A percentile compares a stretch with the other conserved stretches of the same genome.
phyloP scores from a whole-genome alignment of 257 asterid genomes.

The Nicotiana otophora region DNA sequence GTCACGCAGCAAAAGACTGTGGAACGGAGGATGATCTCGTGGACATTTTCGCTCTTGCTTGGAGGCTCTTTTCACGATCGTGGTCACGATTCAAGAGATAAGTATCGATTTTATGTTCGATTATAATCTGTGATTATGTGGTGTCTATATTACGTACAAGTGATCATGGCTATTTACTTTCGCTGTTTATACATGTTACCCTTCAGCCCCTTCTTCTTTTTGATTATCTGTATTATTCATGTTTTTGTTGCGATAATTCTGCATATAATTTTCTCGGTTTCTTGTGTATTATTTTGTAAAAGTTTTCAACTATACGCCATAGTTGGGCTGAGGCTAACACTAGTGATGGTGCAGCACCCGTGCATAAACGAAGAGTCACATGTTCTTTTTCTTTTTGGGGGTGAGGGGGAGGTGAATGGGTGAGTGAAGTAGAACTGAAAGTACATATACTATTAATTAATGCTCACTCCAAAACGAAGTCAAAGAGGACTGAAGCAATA shows the following conservation, averaged over 20 bases:
- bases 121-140: too few relatives aligned
- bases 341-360: not conserved
- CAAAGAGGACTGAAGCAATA: not conserved
- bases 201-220: not conserved
- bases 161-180: too few relatives aligned
- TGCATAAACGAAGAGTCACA: not conserved
- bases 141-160: too few relatives aligned
- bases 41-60: too few relatives aligned
- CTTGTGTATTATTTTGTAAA: not conserved
- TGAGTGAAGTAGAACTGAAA: not conserved
- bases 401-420: too few relatives aligned
- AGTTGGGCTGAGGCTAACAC: not conserved
- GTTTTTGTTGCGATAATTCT: not conserved
- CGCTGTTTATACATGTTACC: too few relatives aligned
- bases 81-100: too few relatives aligned
- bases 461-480: not conserved
- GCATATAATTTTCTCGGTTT: not conserved
- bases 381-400: not conserved
- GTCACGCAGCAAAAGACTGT: too few relatives aligned
- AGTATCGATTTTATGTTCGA: too few relatives aligned
- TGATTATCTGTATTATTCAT: not conserved
- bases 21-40: too few relatives aligned
- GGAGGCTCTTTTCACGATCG: too few relatives aligned
- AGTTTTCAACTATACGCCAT: not conserved
- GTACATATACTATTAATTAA: not conserved